A percentile compares a stretch with the other conserved stretches of the same genome.
Evolutionary conservation across 176 grass and related monocot species (phyloP).

Genomic region (Musa troglodytarum): DNA sequence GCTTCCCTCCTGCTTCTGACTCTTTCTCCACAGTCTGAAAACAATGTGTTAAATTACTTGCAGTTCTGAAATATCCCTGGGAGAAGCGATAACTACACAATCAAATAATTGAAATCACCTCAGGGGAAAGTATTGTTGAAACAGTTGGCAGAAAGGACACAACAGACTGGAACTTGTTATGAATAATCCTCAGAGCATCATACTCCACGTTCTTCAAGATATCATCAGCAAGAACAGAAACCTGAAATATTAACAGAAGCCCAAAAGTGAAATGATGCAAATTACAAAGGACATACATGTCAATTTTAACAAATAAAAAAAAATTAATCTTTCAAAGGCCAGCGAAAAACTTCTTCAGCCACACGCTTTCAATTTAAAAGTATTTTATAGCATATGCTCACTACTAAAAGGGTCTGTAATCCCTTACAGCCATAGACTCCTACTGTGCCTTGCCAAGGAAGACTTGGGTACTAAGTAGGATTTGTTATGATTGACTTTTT

Average conservation of each 20-base stretch:
- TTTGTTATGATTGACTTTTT: too few species aligned
- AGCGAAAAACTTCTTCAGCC: too few species aligned
- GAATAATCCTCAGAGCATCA: slow-evolving; percentile 79
- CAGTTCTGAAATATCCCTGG: not conserved
- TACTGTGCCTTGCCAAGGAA: too few species aligned
- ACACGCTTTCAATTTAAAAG: too few species aligned
- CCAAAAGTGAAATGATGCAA: not conserved
- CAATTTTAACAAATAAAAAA: too few species aligned
- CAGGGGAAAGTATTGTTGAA: slow-evolving; percentile 76
- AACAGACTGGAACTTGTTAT: slow-evolving; percentile 86
- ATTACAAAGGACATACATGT: not conserved
- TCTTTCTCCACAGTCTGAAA: slow-evolving; percentile 60
- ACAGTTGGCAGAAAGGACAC: slow-evolving; percentile 79
- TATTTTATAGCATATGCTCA: too few species aligned
- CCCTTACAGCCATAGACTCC: too few species aligned
- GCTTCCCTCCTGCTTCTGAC: slow-evolving; percentile 69
- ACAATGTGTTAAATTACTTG: not conserved
- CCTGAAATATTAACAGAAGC: slow-evolving; percentile 34
- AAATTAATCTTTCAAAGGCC: too few species aligned
- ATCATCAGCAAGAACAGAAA: slow-evolving; percentile 85
- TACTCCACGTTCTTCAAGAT: slow-evolving; percentile 93
- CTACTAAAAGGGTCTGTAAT: too few species aligned
- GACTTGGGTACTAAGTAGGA: too few species aligned
- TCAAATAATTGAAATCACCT: slow-evolving; percentile 33
- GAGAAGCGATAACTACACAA: not conserved